Conservation (phyloP, 176 grass and related monocot genomes). For the Carex myosuroides region DNA sequence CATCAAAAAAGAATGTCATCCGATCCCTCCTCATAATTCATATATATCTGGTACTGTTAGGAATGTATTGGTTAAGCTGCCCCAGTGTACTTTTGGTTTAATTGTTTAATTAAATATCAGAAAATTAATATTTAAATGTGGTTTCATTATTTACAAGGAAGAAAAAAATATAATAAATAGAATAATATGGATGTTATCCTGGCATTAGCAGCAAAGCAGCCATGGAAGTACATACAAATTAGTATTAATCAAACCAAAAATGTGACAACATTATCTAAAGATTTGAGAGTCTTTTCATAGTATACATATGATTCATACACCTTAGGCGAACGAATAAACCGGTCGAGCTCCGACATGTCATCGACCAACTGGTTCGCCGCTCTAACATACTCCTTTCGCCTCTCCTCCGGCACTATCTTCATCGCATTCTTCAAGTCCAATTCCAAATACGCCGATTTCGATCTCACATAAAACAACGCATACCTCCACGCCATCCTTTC, state of each 20-base stretch:
- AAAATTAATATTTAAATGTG: neutral
- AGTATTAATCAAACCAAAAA: constrained; percentile 42
- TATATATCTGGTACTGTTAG: no score
- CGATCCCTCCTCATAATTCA: no score
- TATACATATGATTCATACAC: constrained; percentile 87
- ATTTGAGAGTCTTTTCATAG: constrained; percentile 91
- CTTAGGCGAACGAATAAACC: constrained; percentile 64
- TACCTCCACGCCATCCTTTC: constrained; percentile 92
- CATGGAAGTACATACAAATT: no score
- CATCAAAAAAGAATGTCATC: no score
- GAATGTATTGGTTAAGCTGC: no score
- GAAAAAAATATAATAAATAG: neutral
- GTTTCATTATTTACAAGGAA: neutral
- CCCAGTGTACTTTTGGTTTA: neutral
- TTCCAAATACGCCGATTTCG: constrained; percentile 80
- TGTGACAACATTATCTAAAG: constrained; percentile 57
- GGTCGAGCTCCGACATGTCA: constrained; percentile 83
- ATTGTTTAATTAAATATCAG: neutral
- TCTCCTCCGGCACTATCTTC: constrained; percentile 37
- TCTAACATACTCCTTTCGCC: constrained; percentile 58
- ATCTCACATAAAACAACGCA: constrained; percentile 76
- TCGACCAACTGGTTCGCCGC: constrained; percentile 84
- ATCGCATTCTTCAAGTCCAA: constrained; percentile 77
- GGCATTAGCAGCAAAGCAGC: neutral
- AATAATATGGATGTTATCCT: neutral